A percentile compares a stretch with the other conserved stretches of the same genome.
These are phyloP conservation scores for Nothophoma quercina DNA, from an alignment of 2,329 filamentous ascomycete genomes.

Conservation along the genomic window DNA sequence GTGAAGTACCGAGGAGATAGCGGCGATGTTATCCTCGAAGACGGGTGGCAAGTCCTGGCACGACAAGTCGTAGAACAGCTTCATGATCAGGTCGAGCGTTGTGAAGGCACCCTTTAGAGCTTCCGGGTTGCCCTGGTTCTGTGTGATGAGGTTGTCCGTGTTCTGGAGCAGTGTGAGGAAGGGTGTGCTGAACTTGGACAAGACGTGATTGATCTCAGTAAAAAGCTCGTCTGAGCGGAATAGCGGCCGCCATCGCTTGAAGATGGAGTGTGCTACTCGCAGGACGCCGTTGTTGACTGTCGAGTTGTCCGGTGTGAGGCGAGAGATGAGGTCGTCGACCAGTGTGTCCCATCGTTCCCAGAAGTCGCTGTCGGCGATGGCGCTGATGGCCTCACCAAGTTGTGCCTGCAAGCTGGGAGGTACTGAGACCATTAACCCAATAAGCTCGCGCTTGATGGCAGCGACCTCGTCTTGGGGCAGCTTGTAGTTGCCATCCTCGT, in stretches of 20 bases:
- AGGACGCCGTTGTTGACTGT: conserved; percentile 92
- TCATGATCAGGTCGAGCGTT: conserved; percentile 85
- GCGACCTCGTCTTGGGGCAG: conserved; percentile 81
- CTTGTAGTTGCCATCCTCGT: conserved; percentile 94
- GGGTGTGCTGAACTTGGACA: conserved; percentile 81
- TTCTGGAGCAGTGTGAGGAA: conserved; percentile 82
- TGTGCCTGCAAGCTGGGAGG: conserved; percentile 89
- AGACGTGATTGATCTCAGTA: conserved; percentile 94
- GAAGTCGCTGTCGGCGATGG: conserved; percentile 98
- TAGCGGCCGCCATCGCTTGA: conserved; percentile 92
- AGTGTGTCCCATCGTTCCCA: conserved; percentile 97
- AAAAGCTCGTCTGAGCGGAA: conserved; percentile 93
- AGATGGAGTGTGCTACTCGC: conserved; percentile 97
- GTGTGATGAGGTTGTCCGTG: conserved; percentile 73
- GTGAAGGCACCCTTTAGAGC: conserved; percentile 80
- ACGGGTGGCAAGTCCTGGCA: conserved; percentile 94
- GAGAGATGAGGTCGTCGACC: conserved; percentile 87
- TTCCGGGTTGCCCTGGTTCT: conserved; percentile 77
- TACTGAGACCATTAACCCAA: conserved; percentile 94
- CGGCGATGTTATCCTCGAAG: conserved; percentile 86
- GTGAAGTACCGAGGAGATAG: conserved; percentile 80
- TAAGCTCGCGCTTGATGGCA: conserved; percentile 93
- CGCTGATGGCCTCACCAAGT: conserved; percentile 93
- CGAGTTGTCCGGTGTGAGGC: conserved; percentile 81
- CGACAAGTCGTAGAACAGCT: conserved; percentile 95